Evolutionary conservation across 345 rosid genomes (phyloP), one percentile per base, ranked within the genome.

Genomic region (Gossypium herbaceum): DNA sequence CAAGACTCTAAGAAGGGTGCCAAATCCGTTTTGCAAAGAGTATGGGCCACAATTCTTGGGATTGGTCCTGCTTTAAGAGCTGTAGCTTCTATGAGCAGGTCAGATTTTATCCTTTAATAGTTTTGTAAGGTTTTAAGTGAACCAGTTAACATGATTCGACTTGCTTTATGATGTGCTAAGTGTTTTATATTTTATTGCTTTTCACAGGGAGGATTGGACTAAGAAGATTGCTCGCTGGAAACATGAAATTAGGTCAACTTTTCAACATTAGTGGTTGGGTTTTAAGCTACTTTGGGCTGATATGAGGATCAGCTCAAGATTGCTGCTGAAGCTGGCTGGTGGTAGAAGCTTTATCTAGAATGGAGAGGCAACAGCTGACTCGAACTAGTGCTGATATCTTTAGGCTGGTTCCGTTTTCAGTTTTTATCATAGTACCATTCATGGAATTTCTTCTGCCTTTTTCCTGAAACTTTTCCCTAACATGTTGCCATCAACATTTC

Each of bases 401-500:
- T 84, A 86, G 97, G 83, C 86, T 91, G 68, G 94, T 91, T 52
- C 97, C 92, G 0, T 72, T 91, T 75, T 91, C 94, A 8, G 92
- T 94, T 71, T 94, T 94, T 68, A 86, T 94, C 71, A 87, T 94
- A 61, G 97, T 92, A 68, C 98, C 97, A 20, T 92, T 94, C 84
- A 94, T 92, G 98, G 98, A 94, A 86, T 94, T 94, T 78, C 86
- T 94, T 84, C 88, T 94, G 52, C 98, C 98, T 1, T 94, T 59
- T 90, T 90, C 79, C 79, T 94, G 45, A 91, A 91, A 83, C 45
- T 92, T 45, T 94, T 94, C 73, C 98, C 97, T 68, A 94, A 91
- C 85, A 91, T 92, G 98, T 82, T 94, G 81, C 98, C 97, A n/a
- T 94, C 98, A 48, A 94, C 97, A 47, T 94, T 94, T 83, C 97